phyloP scores from a whole-genome alignment of 2,329 filamentous ascomycete species.

The Beauveria caledonica region DNA sequence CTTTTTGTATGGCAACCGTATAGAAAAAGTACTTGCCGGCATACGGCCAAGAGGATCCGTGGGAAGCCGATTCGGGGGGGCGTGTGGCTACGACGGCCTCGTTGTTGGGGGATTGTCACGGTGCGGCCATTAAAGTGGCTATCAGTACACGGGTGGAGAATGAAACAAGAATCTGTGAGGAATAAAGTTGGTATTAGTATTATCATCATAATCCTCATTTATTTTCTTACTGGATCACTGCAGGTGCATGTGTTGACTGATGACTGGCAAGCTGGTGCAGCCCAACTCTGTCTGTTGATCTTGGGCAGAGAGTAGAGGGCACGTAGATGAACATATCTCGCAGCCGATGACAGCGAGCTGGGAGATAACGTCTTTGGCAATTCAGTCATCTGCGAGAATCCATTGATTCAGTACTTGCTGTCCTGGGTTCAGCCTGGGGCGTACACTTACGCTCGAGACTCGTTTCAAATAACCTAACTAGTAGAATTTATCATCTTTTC shows the following conservation, averaged over 20 bases:
- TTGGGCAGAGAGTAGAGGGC: no score
- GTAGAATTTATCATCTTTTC: not conserved
- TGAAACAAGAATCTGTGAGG: not conserved
- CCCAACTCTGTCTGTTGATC: no score
- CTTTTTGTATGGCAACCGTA: not conserved
- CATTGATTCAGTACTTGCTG: no score
- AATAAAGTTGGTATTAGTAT: not conserved
- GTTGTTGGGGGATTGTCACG: not conserved
- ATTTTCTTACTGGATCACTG: not conserved
- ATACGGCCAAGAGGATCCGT: constrained; percentile 10
- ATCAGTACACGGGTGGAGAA: constrained; percentile 9
- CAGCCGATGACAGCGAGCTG: not conserved
- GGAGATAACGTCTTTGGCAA: no score
- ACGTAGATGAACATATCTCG: not conserved
- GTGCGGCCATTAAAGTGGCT: constrained; percentile 11
- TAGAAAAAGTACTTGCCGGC: not conserved
- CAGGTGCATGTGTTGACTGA: not conserved
- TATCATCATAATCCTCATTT: not conserved
- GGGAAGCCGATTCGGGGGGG: constrained; percentile 7
- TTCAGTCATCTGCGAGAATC: no score
- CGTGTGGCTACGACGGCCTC: not conserved
- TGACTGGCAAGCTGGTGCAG: not conserved
- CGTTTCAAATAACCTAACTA: not conserved
- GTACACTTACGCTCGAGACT: not conserved
- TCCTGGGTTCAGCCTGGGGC: not conserved